phyloP scores from a whole-genome alignment of 75 land plant species.

The Chamaecyparis obtusa region DNA sequence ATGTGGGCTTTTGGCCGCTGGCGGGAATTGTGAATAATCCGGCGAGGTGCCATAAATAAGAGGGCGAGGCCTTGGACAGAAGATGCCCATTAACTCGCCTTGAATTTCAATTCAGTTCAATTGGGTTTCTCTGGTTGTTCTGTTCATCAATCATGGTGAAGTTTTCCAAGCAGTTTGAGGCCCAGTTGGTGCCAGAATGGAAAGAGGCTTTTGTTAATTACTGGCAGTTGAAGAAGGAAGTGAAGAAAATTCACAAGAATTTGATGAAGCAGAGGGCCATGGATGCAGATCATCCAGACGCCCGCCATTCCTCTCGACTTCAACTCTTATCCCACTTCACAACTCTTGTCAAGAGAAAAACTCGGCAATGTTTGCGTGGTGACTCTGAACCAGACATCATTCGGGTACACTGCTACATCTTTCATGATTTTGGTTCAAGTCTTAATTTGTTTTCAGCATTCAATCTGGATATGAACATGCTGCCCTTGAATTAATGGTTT shows the following conservation, averaged over 20 bases:
- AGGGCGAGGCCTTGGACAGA: background rate
- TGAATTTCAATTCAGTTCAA: background rate
- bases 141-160: constrained; percentile 59
- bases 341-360: background rate
- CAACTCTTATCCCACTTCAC: background rate
- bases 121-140: background rate
- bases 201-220: constrained; percentile 91
- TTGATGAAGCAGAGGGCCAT: background rate
- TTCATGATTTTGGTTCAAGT: background rate
- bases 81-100: background rate
- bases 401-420: background rate
- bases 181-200: constrained; percentile 95
- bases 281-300: background rate
- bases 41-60: background rate
- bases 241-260: constrained; percentile 49
- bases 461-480: too few species aligned
- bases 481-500: too few species aligned
- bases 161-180: constrained; percentile 94
- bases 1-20: background rate
- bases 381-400: background rate
- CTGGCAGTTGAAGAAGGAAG: constrained; percentile 74
- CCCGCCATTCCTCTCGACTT: background rate
- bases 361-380: background rate
- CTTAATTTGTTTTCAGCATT: too few species aligned
- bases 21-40: background rate